Evolutionary conservation across 257 asterid genomes (phyloP).

Genomic region (Ophiorrhiza pumila): DNA sequence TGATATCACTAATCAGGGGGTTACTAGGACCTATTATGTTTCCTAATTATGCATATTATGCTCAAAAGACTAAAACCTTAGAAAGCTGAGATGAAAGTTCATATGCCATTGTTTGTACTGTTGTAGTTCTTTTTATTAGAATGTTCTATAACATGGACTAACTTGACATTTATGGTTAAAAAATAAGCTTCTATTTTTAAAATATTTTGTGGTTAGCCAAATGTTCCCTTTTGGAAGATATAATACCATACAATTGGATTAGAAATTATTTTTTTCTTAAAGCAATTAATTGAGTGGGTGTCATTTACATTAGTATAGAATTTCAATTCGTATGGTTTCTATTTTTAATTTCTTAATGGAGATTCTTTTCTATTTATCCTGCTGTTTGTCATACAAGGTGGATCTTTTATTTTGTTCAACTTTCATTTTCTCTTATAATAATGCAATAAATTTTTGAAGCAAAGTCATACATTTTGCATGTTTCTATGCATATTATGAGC

Average conservation of each 20-base stretch:
- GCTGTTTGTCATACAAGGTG: neutral
- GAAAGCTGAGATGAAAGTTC: neutral
- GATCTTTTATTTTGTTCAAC: neutral
- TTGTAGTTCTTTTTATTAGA: neutral
- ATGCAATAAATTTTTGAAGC: neutral
- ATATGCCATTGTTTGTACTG: slow-evolving; percentile 3
- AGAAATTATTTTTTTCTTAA: neutral
- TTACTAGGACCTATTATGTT: neutral
- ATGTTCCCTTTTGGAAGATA: neutral
- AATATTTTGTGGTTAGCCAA: neutral
- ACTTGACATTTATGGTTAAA: neutral
- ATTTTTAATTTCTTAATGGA: neutral
- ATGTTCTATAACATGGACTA: neutral
- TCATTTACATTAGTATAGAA: neutral
- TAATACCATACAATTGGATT: neutral
- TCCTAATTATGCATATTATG: neutral
- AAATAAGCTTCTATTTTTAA: neutral
- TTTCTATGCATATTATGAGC: slow-evolving; percentile 52
- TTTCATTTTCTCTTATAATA: slow-evolving; percentile 9
- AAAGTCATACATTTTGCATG: slow-evolving; percentile 8
- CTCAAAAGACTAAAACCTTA: neutral
- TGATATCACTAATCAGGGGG: neutral
- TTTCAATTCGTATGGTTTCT: neutral
- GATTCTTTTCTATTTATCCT: neutral
- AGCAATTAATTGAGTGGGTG: neutral